Conservation (phyloP, 345 rosid species). For the Excoecaria cochinchinensis region DNA sequence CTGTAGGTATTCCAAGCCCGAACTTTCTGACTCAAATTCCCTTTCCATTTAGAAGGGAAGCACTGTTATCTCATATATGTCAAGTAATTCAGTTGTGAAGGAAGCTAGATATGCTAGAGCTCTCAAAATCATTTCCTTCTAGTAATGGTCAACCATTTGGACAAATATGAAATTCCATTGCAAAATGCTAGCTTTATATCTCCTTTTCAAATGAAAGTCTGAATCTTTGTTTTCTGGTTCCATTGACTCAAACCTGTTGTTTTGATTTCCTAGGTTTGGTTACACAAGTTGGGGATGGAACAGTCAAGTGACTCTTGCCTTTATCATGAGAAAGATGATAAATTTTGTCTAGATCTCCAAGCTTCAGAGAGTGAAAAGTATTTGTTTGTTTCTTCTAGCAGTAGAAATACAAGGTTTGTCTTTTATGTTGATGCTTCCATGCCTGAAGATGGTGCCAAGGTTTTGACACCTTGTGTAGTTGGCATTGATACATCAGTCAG, state of each 20-base stretch:
- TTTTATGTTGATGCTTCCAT: slow-evolving; percentile 62
- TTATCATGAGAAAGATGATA: slow-evolving; percentile 89
- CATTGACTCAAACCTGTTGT: slow-evolving; percentile 4
- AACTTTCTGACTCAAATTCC: not conserved
- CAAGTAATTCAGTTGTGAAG: not conserved
- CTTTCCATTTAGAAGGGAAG: not conserved
- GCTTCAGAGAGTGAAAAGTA: slow-evolving; percentile 75
- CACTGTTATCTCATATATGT: not conserved
- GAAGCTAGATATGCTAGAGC: not conserved
- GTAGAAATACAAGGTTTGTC: slow-evolving; percentile 67
- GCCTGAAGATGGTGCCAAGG: slow-evolving; percentile 67
- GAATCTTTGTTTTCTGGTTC: not conserved
- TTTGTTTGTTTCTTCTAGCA: slow-evolving; percentile 67
- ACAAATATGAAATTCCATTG: no score
- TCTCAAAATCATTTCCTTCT: not conserved
- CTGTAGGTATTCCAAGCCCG: not conserved
- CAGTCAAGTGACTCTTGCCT: slow-evolving; percentile 71
- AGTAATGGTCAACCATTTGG: not conserved
- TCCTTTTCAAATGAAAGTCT: not conserved
- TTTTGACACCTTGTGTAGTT: slow-evolving; percentile 65
- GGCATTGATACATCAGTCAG: slow-evolving; percentile 70
- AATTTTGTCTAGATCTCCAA: slow-evolving; percentile 61
- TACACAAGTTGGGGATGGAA: slow-evolving; percentile 78
- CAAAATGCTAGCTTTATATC: not conserved
- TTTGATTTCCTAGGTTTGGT: slow-evolving; percentile 63